Evolutionary conservation across 306 rosid genomes (phyloP).

Genomic region (Vachellia collinsii): DNA sequence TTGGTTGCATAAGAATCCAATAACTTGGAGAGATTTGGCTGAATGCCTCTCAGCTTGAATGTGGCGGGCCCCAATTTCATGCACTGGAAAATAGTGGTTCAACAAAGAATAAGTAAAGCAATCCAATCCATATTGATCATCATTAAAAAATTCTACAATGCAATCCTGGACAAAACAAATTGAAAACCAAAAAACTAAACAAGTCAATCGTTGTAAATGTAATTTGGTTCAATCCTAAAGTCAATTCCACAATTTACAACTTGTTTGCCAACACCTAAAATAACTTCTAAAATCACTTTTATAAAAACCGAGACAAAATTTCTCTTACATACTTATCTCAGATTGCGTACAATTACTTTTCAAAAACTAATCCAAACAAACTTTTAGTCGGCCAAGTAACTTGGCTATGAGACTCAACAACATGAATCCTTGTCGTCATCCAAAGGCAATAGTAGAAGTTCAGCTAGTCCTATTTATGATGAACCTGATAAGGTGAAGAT

Average conservation of each 20-base stretch:
- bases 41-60: constrained; percentile 62
- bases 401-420: background rate
- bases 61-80: constrained; percentile 59
- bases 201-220: constrained; percentile 5
- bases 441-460: background rate
- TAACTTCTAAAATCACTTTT: no score
- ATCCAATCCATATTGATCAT: background rate
- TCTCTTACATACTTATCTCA: no score
- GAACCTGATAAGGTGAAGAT: constrained; percentile 14
- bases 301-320: no score
- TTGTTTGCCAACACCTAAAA: no score
- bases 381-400: background rate
- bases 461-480: constrained; percentile 16
- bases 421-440: background rate
- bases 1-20: constrained; percentile 66
- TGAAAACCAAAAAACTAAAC: constrained; percentile 4
- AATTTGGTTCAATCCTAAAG: background rate
- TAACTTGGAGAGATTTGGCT: constrained; percentile 68
- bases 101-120: constrained; percentile 29
- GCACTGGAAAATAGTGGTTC: constrained; percentile 50
- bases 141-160: background rate
- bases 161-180: background rate
- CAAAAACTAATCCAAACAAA: no score
- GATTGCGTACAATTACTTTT: no score
- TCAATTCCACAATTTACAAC: background rate